Evolutionary conservation across 2,329 filamentous ascomycete species (phyloP).

Genomic region (Dissoconium aciculare): DNA sequence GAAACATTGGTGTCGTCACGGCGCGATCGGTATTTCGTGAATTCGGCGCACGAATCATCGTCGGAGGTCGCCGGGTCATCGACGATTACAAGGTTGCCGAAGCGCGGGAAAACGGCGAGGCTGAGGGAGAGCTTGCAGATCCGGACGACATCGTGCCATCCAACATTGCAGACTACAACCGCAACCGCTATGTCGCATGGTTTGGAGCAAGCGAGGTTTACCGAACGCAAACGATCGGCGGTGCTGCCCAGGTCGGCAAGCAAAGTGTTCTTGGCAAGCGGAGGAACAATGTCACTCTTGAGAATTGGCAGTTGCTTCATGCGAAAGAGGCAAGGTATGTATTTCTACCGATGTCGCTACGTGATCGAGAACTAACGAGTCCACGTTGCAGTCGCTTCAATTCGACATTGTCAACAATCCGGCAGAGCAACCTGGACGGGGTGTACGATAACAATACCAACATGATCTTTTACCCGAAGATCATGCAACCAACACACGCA

Average conservation of each 20-base stretch:
- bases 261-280: slow-evolving; percentile 51
- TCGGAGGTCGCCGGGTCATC: slow-evolving; percentile 69
- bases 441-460: slow-evolving; percentile 95
- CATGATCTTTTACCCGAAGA: slow-evolving; percentile 68
- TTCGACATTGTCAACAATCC: slow-evolving; percentile 51
- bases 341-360: neutral
- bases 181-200: slow-evolving; percentile 98
- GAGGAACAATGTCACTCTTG: slow-evolving; percentile 74
- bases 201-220: slow-evolving; percentile 94
- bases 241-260: slow-evolving; percentile 50
- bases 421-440: slow-evolving; percentile 55
- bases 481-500: slow-evolving; percentile 78
- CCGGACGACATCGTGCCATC: slow-evolving; percentile 66
- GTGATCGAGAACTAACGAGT: neutral
- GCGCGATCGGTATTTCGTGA: slow-evolving; percentile 93
- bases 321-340: slow-evolving; percentile 74
- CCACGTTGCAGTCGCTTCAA: slow-evolving; percentile 63
- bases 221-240: slow-evolving; percentile 45
- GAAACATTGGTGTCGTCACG: slow-evolving; percentile 91
- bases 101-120: slow-evolving; percentile 58
- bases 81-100: slow-evolving; percentile 81
- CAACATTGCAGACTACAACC: slow-evolving; percentile 81
- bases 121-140: slow-evolving; percentile 83
- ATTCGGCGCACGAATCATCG: slow-evolving; percentile 86
- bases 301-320: slow-evolving; percentile 95